Base-by-base conservation (phyloP, 768 basidiomycete genomes). In the Russula brevipes region DNA sequence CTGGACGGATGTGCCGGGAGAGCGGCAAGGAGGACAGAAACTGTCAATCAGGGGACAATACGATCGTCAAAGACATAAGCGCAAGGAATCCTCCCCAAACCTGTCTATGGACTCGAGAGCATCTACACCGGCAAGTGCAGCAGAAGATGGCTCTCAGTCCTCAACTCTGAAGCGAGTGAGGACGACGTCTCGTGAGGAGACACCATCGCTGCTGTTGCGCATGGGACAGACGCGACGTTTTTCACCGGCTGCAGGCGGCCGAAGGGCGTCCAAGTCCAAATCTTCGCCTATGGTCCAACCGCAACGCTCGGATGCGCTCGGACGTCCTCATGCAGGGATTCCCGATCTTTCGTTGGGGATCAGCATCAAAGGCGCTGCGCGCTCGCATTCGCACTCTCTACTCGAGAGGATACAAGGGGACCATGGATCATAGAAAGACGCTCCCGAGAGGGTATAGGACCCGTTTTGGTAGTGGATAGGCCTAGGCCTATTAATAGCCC, bases 351-450 rank as follows among this genome's bases (percentile, higher is more conserved):
- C 47, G n/a, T 31, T 52, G 9, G 61, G 67, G 12, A 44, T 67
- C 9, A 63, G 65, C 19, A 66, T 67, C 49, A 68, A 66, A 44
- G 65, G 67, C 2, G 65, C 67, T 9, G 65, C 65, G 38, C 36
- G 61, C 4, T 59, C 65, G 17, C 56, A 47, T 45, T 46, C 61
- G 2, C 35, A 66, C 5, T 66, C 67, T 46, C 42, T 66, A 1
- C 61, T 66, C 9, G 61, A 63, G 19, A 57, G 67, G 46, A 63
- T 66, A 59, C 65, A 63, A 16, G 58, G 56, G 14, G 60, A 65
- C 24, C 1, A 24, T 2, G 61, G 49, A n/a, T 11, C 41, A 42
- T 42, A 42, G 41, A 16, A 4, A 16, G 10, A 5, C 24, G 1
- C 24, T 24, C 24, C 24, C 24, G 24, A 24, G 24, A 24, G 24